These are phyloP conservation scores for Pharnaceum exiguum DNA, from an alignment of 148 eudicot genomes.

Conservation along the genomic window DNA sequence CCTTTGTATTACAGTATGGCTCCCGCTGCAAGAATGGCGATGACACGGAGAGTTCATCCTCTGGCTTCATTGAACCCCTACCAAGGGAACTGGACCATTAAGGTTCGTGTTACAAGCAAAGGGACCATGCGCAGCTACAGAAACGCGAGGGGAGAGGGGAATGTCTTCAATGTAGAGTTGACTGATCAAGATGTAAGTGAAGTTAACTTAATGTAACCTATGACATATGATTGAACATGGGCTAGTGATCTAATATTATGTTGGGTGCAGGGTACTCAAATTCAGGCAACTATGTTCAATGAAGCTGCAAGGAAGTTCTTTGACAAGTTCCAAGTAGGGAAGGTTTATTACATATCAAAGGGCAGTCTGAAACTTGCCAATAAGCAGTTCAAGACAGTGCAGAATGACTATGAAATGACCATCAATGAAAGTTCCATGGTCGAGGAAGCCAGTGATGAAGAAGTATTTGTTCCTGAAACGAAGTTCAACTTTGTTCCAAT, in stretches of 20 bases:
- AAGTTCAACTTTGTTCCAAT: slow-evolving; percentile 84
- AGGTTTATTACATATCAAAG: slow-evolving; percentile 88
- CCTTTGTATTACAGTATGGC: slow-evolving; percentile 51
- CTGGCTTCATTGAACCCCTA: slow-evolving; percentile 92
- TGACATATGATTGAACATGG: neutral
- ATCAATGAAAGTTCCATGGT: slow-evolving; percentile 77
- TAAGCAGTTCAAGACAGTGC: slow-evolving; percentile 84
- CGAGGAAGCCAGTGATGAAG: slow-evolving; percentile 77
- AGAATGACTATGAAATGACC: slow-evolving; percentile 96
- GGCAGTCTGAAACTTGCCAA: slow-evolving; percentile 84
- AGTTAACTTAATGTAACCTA: neutral
- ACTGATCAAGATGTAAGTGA: slow-evolving; percentile 94
- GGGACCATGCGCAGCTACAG: slow-evolving; percentile 66
- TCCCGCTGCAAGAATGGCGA: slow-evolving; percentile 85
- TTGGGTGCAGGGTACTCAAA: slow-evolving; percentile 84
- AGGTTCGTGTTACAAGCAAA: slow-evolving; percentile 84
- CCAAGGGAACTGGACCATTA: slow-evolving; percentile 94
- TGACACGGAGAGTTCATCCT: slow-evolving; percentile 83
- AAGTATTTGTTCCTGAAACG: slow-evolving; percentile 62
- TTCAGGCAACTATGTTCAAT: slow-evolving; percentile 98
- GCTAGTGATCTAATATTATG: neutral
- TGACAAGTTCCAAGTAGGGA: slow-evolving; percentile 79
- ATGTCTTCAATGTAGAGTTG: slow-evolving; percentile 91
- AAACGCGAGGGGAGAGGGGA: slow-evolving; percentile 90
- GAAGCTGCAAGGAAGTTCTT: slow-evolving; percentile 90